A percentile compares a stretch with the other conserved stretches of the same genome.
Conservation (phyloP, 179 eudicot genomes). For the Kewa caespitosa region DNA sequence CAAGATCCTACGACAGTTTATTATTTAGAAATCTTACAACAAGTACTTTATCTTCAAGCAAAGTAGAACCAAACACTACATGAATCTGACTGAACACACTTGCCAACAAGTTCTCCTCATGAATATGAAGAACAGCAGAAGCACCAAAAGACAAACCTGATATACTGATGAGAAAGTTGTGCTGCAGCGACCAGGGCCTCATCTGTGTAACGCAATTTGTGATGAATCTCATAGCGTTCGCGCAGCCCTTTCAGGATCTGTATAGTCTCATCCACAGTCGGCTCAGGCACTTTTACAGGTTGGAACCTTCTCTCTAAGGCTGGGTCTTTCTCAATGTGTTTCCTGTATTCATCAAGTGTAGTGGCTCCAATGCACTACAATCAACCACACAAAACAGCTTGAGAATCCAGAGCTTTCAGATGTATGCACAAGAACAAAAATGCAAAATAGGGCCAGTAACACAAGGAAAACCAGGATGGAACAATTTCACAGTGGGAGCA, state of each 20-base stretch:
- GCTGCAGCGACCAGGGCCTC: slow-evolving; percentile 87
- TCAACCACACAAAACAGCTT: not conserved
- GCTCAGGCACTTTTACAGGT: slow-evolving; percentile 94
- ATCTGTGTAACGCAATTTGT: slow-evolving; percentile 83
- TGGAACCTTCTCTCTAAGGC: slow-evolving; percentile 91
- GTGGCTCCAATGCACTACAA: slow-evolving; percentile 88
- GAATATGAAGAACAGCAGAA: not conserved
- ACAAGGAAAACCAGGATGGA: not conserved
- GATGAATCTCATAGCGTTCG: slow-evolving; percentile 90
- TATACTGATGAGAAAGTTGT: slow-evolving; percentile 70
- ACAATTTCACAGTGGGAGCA: not conserved
- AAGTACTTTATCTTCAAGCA: too few relatives aligned
- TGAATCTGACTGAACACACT: not conserved
- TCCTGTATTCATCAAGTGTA: slow-evolving; percentile 88
- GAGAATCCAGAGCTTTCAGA: not conserved
- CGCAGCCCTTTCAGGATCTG: slow-evolving; percentile 83
- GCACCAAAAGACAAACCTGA: slow-evolving; percentile 47
- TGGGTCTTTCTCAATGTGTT: slow-evolving; percentile 95
- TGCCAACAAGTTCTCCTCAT: not conserved
- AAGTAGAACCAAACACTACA: not conserved
- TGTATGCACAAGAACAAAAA: not conserved
- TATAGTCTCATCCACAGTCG: slow-evolving; percentile 83
- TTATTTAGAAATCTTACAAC: too few relatives aligned
- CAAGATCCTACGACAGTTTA: too few relatives aligned
- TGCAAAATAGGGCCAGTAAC: not conserved